Evolutionary conservation across 371 early-diverging fungal genomes (phyloP).

Genomic region (Polyrhizophydium stewartii): DNA sequence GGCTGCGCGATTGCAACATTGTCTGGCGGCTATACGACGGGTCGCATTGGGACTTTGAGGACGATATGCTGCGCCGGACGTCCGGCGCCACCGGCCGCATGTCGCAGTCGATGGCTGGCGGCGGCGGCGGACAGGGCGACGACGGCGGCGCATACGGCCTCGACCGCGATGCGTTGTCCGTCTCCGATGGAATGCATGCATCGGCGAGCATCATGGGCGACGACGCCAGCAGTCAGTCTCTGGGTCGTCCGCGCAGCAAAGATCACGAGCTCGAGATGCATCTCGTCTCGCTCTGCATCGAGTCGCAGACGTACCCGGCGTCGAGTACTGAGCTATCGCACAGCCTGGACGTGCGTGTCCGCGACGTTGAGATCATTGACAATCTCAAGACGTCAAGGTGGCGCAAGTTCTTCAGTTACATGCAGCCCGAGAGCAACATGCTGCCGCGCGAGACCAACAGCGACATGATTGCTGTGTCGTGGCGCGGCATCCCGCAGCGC

Average conservation of each 20-base stretch:
- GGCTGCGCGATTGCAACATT: neutral
- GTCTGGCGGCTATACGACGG: neutral
- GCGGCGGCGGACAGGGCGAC: neutral
- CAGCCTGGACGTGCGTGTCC: constrained; percentile 55
- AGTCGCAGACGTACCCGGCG: neutral
- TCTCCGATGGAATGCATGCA: too few relatives aligned
- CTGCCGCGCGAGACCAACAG: constrained; percentile 59
- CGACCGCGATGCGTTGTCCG: too few relatives aligned
- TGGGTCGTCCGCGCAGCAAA: neutral
- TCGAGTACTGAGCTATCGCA: constrained; percentile 44
- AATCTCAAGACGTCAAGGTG: constrained; percentile 70
- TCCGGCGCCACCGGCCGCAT: neutral
- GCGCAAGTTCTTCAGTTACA: constrained; percentile 66
- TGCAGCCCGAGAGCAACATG: constrained; percentile 33
- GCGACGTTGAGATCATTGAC: constrained; percentile 74
- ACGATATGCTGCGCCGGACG: neutral
- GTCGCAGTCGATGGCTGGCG: neutral
- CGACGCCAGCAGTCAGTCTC: too few relatives aligned
- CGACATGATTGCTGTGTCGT: constrained; percentile 48
- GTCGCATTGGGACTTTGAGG: neutral
- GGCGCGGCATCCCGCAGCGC: constrained; percentile 11
- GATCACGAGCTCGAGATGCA: constrained; percentile 2
- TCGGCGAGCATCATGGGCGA: too few relatives aligned
- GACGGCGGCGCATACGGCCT: too few relatives aligned
- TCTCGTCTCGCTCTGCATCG: neutral